Conservation (phyloP, 1,139 yeast species). For the Chernovozyma sophiae-reginae region DNA sequence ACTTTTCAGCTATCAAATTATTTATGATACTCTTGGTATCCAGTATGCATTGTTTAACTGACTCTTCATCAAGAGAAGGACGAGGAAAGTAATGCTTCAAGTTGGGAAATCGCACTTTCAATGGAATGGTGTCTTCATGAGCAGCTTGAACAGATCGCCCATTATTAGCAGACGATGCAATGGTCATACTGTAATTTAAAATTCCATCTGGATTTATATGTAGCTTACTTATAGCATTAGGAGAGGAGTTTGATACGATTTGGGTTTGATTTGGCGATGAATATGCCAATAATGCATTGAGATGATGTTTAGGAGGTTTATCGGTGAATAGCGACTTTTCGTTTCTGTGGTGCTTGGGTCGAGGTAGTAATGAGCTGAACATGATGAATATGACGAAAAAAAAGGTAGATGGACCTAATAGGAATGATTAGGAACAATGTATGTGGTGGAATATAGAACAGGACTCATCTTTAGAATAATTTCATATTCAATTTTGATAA, state of each 20-base stretch:
- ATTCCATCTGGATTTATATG: constrained; percentile 26
- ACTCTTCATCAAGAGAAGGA: constrained; percentile 23
- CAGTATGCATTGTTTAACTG: constrained; percentile 20
- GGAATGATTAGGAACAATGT: no score
- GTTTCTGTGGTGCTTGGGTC: constrained; percentile 2
- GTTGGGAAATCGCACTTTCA: constrained; percentile 36
- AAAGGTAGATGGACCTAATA: no score
- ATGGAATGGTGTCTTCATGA: constrained; percentile 39
- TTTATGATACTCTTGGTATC: constrained; percentile 28
- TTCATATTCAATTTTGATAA: no score
- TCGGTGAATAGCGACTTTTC: constrained; percentile 2
- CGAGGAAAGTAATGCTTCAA: constrained; percentile 41
- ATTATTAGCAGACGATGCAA: constrained; percentile 15
- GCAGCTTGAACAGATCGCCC: constrained; percentile 21
- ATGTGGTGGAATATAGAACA: no score
- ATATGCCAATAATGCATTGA: neutral
- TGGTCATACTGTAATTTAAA: constrained; percentile 24
- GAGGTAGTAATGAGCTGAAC: constrained; percentile 7
- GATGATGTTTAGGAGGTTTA: constrained; percentile 1
- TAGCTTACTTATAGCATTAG: constrained; percentile 14
- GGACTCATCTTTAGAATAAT: no score
- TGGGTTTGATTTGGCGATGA: constrained; percentile 1
- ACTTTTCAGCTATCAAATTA: constrained; percentile 17
- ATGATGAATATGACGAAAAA: no score
- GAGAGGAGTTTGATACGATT: constrained; percentile 1